Base-by-base conservation (phyloP, 75 land plant species). In the Pinus taeda region DNA sequence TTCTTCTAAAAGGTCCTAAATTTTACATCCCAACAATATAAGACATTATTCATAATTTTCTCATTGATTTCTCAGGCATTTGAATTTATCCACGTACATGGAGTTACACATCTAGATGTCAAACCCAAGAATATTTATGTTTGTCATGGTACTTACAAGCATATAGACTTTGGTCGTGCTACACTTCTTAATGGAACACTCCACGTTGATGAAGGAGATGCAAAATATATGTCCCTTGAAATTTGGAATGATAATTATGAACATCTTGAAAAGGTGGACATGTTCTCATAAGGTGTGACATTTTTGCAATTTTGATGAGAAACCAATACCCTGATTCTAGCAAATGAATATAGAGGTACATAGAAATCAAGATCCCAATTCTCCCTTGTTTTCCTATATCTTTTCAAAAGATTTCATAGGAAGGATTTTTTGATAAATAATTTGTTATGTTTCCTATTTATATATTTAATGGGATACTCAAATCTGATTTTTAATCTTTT, bases 81-180 rank as follows among this genome's bases (percentile, higher is more conserved):
- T 75, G 83, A 86, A 7, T 90, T 85, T 75, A 83, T 94, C 39
- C 99, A 97, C 77, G 83, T 77, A 30, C 86, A 76, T 75, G 98
- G 98, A 57, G 77, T 97, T 29, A 97, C 88, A 72, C 99, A 96
- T 79, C 45, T 96, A 71, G 99, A 96, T 78, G 82, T 97, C 14
- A 97, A 97, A 81, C 98, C 95, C 64, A 95, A 92, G 62, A 97
- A 97, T 80, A 97, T 97, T 75, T 97, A 94, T 79, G 83, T 89
- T 18, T 83, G 80, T 57, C 67, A 83, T 80, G 89, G 93, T 56
- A 79, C 84, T 36, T 92, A 84, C 81, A 97, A 97, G 82, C 93
- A 94, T 59, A 98, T 98, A 22, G 99, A 97, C 80, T 97, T 97
- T 86, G 99, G 99, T 61, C 86, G 89, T 81, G 98, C 98, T 36